Percentiles rank a stretch among this genome's conserved stretches.
Evolutionary conservation across 2,329 filamentous ascomycete species (phyloP).

Genomic region (Aotearoamyces nothofagi): DNA sequence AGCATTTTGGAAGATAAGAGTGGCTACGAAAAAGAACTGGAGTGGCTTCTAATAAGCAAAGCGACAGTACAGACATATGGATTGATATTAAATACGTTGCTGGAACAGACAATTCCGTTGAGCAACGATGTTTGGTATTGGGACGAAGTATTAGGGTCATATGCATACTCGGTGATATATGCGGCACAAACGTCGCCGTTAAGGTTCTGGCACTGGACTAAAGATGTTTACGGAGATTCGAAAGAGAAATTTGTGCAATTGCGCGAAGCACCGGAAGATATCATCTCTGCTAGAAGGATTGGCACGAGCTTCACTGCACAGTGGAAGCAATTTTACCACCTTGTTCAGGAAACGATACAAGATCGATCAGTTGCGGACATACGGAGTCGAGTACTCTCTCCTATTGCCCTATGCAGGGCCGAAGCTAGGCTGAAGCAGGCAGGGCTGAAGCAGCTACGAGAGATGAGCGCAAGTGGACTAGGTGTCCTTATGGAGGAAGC

Average conservation of each 20-base stretch:
- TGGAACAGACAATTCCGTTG: constrained; percentile 72
- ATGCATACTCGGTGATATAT: constrained; percentile 67
- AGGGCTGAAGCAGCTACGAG: constrained; percentile 54
- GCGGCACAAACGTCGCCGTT: constrained; percentile 73
- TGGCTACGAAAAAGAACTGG: constrained; percentile 59
- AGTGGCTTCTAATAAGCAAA: constrained; percentile 86
- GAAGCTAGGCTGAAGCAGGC: constrained; percentile 64
- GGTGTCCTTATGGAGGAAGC: constrained; percentile 82
- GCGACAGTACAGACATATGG: constrained; percentile 86
- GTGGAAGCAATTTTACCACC: constrained; percentile 61
- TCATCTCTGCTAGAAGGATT: constrained; percentile 11
- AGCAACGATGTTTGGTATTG: constrained; percentile 90
- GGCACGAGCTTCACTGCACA: constrained; percentile 27
- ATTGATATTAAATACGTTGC: constrained; percentile 56
- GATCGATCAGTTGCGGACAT: constrained; percentile 60
- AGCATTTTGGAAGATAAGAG: constrained; percentile 22
- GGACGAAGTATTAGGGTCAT: constrained; percentile 74
- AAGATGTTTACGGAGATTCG: constrained; percentile 50
- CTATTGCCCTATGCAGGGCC: constrained; percentile 58
- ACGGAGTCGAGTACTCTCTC: constrained; percentile 58
- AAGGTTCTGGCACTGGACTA: constrained; percentile 56
- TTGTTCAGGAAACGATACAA: constrained; percentile 61
- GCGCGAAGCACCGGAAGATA: constrained; percentile 14
- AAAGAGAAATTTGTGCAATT: constrained; percentile 14
- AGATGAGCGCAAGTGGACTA: constrained; percentile 73